Evolutionary conservation across 2,329 filamentous ascomycete genomes (phyloP), one percentile per base, ranked within the genome.

Genomic region (Fusarium tanahbumbuense): DNA sequence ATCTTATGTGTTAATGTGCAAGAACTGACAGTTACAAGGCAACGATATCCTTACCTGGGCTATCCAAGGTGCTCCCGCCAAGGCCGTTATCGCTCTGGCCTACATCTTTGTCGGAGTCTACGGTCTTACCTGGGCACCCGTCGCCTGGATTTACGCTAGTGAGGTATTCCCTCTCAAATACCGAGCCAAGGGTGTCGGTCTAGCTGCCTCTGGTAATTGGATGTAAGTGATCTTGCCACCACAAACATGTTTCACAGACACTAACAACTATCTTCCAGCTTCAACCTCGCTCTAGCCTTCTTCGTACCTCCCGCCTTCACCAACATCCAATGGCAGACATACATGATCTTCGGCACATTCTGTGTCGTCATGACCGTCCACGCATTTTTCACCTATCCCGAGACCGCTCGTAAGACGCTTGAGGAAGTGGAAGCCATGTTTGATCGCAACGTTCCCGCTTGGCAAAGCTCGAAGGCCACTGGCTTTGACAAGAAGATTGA

Each of bases 81-180:
- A 85, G 71, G 83, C 78, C 5, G 82, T 87, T 34, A 86, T 87
- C 54, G 83, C 85, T 1, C 80, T 82, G 44, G 83, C 81, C 3
- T 87, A 87, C 67, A 84, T 81, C 72, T 81, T 83, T 53, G 80
- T 82, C 8, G 81, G 77, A 8, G 68, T 82, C 12, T 78, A 76
- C 32, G 74, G 74, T 12, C 60, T 76, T 13, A 84, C 83, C 16
- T 84, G 82, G 82, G 84, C 83, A n/a, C 85, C 84, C 1, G 81
- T 83, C 6, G 83, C 81, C 53, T 85, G 82, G 81, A 84, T 83
- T 49, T 91, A 92, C 71, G 86, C 87, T 0, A 86, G 88, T 18
- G 89, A 92, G 77, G 77, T 84, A 25, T 83, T 81, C 73, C 84
- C 84, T 30, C 76, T 85, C 22, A 81, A 79, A 48, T 80, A 84